Percentiles rank a stretch among this genome's conserved stretches.
Evolutionary conservation across 306 rosid genomes (phyloP).

Genomic region (Pterocarpus santalinus): DNA sequence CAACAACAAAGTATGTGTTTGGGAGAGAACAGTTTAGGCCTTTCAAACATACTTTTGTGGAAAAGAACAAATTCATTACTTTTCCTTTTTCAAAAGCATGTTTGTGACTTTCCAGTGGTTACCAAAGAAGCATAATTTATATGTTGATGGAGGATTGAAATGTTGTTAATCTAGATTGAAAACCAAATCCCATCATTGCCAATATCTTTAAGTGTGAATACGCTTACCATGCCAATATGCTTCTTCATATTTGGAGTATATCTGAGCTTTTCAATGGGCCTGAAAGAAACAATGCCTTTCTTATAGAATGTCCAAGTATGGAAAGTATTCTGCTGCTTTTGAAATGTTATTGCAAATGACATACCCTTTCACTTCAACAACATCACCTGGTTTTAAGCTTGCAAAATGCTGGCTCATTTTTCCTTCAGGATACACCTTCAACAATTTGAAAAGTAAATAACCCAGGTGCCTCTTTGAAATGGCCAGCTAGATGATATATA

Average conservation of each 20-base stretch:
- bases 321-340: slow-evolving; percentile 30
- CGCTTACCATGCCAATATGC: slow-evolving; percentile 94
- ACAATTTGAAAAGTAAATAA: slow-evolving; percentile 43
- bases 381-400: slow-evolving; percentile 95
- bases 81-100: slow-evolving; percentile 17
- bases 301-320: slow-evolving; percentile 40
- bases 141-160: slow-evolving; percentile 29
- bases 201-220: slow-evolving; percentile 13
- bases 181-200: slow-evolving; percentile 32
- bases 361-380: slow-evolving; percentile 98
- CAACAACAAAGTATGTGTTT: slow-evolving; percentile 25
- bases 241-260: slow-evolving; percentile 96
- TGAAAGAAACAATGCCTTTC: slow-evolving; percentile 54
- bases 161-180: slow-evolving; percentile 14
- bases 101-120: slow-evolving; percentile 27
- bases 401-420: slow-evolving; percentile 99
- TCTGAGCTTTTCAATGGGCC: slow-evolving; percentile 93
- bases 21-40: background rate
- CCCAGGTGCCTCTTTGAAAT: slow-evolving; percentile 9
- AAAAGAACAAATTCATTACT: background rate
- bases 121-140: slow-evolving; percentile 32
- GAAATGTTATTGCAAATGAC: slow-evolving; percentile 36
- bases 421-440: slow-evolving; percentile 94
- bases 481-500: slow-evolving; percentile 10
- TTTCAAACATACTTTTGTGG: slow-evolving; percentile 35